phyloP scores from a whole-genome alignment of 306 rosid species.

The Casuarina equisetifolia region DNA sequence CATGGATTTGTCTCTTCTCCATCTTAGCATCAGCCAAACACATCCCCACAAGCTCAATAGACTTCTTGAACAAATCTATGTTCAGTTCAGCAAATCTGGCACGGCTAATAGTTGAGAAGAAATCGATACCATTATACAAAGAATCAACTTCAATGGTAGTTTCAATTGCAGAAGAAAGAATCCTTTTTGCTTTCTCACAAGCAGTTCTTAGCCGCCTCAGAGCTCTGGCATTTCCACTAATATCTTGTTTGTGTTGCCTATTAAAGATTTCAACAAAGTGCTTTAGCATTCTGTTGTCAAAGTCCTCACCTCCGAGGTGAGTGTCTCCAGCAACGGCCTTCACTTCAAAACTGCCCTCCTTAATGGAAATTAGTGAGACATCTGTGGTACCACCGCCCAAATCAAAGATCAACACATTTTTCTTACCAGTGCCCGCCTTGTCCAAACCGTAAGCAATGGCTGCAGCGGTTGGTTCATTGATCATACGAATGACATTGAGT shows the following conservation, averaged over 20 bases:
- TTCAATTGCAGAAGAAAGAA: not conserved
- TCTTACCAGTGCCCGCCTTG: not conserved
- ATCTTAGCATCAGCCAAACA: slow-evolving; percentile 22
- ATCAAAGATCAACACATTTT: slow-evolving; percentile 17
- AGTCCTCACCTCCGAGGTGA: slow-evolving; percentile 40
- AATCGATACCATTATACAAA: slow-evolving; percentile 20
- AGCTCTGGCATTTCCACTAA: slow-evolving; percentile 7
- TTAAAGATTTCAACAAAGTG: slow-evolving; percentile 21
- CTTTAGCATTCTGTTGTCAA: slow-evolving; percentile 29
- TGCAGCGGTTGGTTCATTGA: slow-evolving; percentile 20
- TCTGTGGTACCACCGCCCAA: slow-evolving; percentile 19
- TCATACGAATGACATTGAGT: not conserved
- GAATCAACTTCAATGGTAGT: not conserved
- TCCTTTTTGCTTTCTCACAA: slow-evolving; percentile 22
- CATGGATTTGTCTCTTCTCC: slow-evolving; percentile 17
- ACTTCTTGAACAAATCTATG: slow-evolving; percentile 23
- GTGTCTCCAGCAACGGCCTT: slow-evolving; percentile 33
- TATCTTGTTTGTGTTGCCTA: slow-evolving; percentile 18
- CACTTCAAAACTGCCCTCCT: slow-evolving; percentile 6
- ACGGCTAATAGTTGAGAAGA: slow-evolving; percentile 22
- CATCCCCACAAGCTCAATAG: slow-evolving; percentile 23
- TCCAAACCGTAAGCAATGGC: slow-evolving; percentile 20
- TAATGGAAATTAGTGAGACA: slow-evolving; percentile 13
- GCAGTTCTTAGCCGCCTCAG: slow-evolving; percentile 4
- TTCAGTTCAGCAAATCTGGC: slow-evolving; percentile 29